Base-by-base conservation (phyloP, 352 stramenopile species). In the Globisporangium cylindrosporum region DNA sequence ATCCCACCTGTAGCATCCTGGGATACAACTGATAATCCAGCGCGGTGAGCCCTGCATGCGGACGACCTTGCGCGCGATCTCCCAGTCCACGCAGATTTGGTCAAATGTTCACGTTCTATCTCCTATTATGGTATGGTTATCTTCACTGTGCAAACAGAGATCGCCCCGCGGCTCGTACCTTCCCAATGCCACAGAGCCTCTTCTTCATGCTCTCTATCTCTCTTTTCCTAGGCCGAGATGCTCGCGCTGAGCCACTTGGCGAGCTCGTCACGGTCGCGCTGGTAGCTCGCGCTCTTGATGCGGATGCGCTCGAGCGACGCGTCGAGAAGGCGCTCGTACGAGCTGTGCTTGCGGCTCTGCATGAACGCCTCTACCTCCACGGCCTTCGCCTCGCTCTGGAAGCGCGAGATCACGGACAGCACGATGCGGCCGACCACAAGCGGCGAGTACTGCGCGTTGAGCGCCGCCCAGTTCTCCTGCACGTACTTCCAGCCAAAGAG, bases 401-500 rank as follows among this genome's bases (percentile, higher is more conserved):
- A 93, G 43, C 75, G 78, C 36, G 77, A 72, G 24, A 91, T 75
- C 15, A 84, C 75, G 4, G 85, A 63, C 58, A 89, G 73, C 34
- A 93, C 75, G 63, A 94, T 91, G 69, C 84, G 84, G 9, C 85
- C 87, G 5, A 94, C 75, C 25, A 90, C 82, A 27, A 80, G 54
- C 15, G 79, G 80, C 36, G 75, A 73, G 72, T 90, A 93, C 73
- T 87, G 77, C 51, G 77, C 81, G 46, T 84, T 91, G 57, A 96
- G 73, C 53, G 76, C 71, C 6, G 41, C 62, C 83, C 89, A 93
- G 72, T 95, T 67, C 14, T 84, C 69, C 71, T 91, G 75, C 49
- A 96, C 72, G 67, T 94, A 95, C 61, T 84, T 43, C 89, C 88
- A 95, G 27, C 82, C 77, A 25, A 84, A 75, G 25, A 69, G 62